Evolutionary conservation across 1,139 yeast genomes (phyloP).

Genomic region (Nakaseomyces glabratus): DNA sequence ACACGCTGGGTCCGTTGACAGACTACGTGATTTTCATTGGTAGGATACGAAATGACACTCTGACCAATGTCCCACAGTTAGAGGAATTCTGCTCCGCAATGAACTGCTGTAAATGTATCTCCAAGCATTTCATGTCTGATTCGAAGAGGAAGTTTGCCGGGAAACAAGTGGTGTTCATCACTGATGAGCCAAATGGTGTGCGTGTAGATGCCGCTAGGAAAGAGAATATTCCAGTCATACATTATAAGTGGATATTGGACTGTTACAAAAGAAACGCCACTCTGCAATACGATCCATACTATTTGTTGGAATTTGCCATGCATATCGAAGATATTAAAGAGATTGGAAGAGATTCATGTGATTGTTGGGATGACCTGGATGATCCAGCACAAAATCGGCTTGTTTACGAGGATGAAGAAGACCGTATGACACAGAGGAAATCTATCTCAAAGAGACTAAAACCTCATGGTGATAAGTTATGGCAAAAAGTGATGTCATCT

Average conservation of each 20-base stretch:
- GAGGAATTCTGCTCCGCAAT: slow-evolving; percentile 17
- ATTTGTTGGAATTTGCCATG: slow-evolving; percentile 30
- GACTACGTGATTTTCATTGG: slow-evolving; percentile 27
- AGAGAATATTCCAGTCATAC: slow-evolving; percentile 44
- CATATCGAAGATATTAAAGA: slow-evolving; percentile 24
- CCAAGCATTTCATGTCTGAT: slow-evolving; percentile 22
- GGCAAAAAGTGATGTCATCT: slow-evolving; percentile 8
- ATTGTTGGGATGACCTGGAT: slow-evolving; percentile 27
- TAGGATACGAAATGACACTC: slow-evolving; percentile 14
- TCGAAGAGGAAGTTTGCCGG: slow-evolving; percentile 13
- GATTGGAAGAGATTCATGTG: slow-evolving; percentile 43
- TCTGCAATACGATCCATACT: slow-evolving; percentile 42
- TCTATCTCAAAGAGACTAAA: slow-evolving; percentile 8
- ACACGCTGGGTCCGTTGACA: slow-evolving; percentile 19
- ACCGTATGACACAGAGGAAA: slow-evolving; percentile 1
- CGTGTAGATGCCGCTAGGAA: slow-evolving; percentile 26
- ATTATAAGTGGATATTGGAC: slow-evolving; percentile 68
- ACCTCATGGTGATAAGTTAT: slow-evolving; percentile 10
- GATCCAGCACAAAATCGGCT: neutral
- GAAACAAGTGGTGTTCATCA: slow-evolving; percentile 21
- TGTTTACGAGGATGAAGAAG: slow-evolving; percentile 3
- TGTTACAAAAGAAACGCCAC: slow-evolving; percentile 53
- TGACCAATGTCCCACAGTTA: slow-evolving; percentile 13
- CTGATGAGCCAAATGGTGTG: slow-evolving; percentile 23
- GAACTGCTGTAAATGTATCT: slow-evolving; percentile 19